Percentiles rank a stretch among this genome's conserved stretches.
Conservation (phyloP, 2,329 filamentous ascomycete genomes). For the Fusarium luffae region DNA sequence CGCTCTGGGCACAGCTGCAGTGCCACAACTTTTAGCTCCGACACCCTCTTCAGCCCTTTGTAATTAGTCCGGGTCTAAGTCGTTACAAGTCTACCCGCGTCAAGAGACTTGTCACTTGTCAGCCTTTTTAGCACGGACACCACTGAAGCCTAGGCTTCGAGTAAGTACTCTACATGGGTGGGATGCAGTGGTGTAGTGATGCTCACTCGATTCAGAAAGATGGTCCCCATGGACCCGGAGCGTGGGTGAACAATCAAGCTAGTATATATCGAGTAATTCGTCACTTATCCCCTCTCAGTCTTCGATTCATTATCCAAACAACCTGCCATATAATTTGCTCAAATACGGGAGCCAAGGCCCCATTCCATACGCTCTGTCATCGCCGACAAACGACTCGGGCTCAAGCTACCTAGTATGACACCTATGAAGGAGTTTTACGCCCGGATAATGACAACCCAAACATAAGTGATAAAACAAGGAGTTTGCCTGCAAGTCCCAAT, state of each 20-base stretch:
- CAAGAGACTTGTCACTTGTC: too few relatives aligned
- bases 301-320: not conserved
- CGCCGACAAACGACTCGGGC: not conserved
- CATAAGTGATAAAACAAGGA: not conserved
- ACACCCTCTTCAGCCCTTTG: not conserved
- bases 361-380: conserved; percentile 2
- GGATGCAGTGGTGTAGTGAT: conserved; percentile 11
- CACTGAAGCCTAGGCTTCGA: not conserved
- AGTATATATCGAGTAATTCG: conserved; percentile 9
- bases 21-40: not conserved
- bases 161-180: not conserved
- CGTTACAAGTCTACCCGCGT: not conserved
- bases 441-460: not conserved
- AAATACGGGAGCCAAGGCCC: conserved; percentile 23
- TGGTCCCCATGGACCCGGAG: conserved; percentile 40
- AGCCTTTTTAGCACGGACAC: not conserved
- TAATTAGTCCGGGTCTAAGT: not conserved
- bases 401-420: not conserved
- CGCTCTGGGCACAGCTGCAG: not conserved
- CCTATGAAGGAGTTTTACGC: not conserved
- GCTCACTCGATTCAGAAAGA: conserved; percentile 17
- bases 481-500: not conserved
- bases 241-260: conserved; percentile 35
- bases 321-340: conserved; percentile 20
- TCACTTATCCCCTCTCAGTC: not conserved